phyloP scores from a whole-genome alignment of 1,284 basidiomycete genomes.

The Tilletia caries region DNA sequence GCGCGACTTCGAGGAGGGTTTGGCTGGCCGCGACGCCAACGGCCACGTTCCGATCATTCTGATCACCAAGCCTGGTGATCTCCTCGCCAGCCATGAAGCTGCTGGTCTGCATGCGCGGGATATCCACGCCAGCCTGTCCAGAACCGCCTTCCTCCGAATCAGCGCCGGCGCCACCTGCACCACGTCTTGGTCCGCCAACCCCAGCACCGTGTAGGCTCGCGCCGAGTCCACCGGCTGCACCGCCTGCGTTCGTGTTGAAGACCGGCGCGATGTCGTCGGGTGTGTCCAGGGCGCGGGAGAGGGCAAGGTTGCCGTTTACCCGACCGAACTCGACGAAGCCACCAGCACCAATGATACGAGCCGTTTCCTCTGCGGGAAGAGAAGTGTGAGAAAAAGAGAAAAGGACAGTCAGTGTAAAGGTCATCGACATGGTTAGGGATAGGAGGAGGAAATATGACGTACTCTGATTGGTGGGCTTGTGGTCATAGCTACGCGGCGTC shows the following conservation, averaged over 20 bases:
- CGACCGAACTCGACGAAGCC: constrained; percentile 96
- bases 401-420: neutral
- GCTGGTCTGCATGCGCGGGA: too few relatives aligned
- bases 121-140: too few relatives aligned
- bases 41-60: too few relatives aligned
- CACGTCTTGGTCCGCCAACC: constrained; percentile 13
- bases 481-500: too few relatives aligned
- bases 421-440: neutral
- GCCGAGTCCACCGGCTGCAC: too few relatives aligned
- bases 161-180: neutral
- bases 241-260: too few relatives aligned
- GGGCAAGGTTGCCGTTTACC: constrained; percentile 94
- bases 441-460: constrained; percentile 45
- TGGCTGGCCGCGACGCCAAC: too few relatives aligned
- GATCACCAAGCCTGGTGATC: too few relatives aligned
- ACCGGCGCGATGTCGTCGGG: too few relatives aligned
- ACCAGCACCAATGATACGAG: constrained; percentile 82
- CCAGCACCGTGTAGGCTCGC: constrained; percentile 18
- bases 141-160: too few relatives aligned
- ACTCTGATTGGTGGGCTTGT: constrained; percentile 78
- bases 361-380: constrained; percentile 67
- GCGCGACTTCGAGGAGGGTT: too few relatives aligned
- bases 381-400: neutral
- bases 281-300: constrained; percentile 82
- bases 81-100: too few relatives aligned